Percentiles rank a stretch among this genome's conserved stretches.
phyloP scores from a whole-genome alignment of 495 filamentous ascomycete genomes.

The Penicillium salamii region DNA sequence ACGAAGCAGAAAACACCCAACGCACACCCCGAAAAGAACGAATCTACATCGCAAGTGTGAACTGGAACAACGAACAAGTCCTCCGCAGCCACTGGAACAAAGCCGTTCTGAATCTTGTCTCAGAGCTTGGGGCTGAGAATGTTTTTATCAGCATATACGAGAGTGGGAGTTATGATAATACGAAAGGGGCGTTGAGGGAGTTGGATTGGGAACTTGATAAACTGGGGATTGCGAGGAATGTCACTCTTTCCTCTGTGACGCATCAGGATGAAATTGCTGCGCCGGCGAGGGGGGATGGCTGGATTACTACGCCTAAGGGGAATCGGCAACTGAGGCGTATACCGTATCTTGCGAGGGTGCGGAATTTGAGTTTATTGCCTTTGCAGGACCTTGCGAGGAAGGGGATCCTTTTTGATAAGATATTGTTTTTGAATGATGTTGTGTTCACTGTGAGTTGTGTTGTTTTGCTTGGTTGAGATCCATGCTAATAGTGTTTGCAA shows the following conservation, averaged over 20 bases:
- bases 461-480: too few species aligned
- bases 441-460: conserved; percentile 60
- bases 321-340: conserved; percentile 61
- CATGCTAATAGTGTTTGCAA: neutral
- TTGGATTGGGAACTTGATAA: conserved; percentile 54
- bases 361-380: conserved; percentile 56
- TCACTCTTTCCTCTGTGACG: conserved; percentile 52
- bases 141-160: conserved; percentile 70
- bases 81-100: conserved; percentile 61
- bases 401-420: conserved; percentile 59
- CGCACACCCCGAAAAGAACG: conserved; percentile 31
- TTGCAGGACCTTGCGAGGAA: conserved; percentile 40
- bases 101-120: conserved; percentile 54
- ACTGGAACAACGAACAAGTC: conserved; percentile 68
- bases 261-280: conserved; percentile 52
- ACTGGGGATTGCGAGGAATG: conserved; percentile 49
- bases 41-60: conserved; percentile 64
- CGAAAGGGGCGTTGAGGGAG: conserved; percentile 60
- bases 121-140: conserved; percentile 59
- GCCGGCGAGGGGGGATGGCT: conserved; percentile 45
- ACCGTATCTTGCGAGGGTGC: conserved; percentile 61
- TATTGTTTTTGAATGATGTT: conserved; percentile 75
- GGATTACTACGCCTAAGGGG: conserved; percentile 52
- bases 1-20: conserved; percentile 15
- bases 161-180: conserved; percentile 68